These are phyloP conservation scores for Pterocarpus macrocarpus DNA, from an alignment of 306 rosid genomes.

Conservation along the genomic window DNA sequence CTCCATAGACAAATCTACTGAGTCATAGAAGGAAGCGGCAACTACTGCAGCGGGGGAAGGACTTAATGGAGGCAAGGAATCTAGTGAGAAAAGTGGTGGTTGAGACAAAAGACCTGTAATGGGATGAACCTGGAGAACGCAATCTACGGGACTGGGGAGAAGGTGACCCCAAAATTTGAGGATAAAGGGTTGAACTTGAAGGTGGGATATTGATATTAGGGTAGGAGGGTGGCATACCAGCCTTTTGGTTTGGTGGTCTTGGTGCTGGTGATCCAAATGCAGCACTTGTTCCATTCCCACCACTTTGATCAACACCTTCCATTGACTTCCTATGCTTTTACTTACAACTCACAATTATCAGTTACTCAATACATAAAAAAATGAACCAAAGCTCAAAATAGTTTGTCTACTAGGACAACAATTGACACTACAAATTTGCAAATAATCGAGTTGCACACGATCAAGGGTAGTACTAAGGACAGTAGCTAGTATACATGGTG, in stretches of 20 bases:
- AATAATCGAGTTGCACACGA: not conserved
- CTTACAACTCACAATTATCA: conserved; percentile 14
- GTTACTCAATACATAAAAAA: not conserved
- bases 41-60: conserved; percentile 45
- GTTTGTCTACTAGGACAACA: not conserved
- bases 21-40: conserved; percentile 50
- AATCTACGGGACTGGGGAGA: conserved; percentile 33
- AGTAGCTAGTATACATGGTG: conserved; percentile 3
- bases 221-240: conserved; percentile 69
- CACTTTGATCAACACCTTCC: conserved; percentile 57
- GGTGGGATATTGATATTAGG: conserved; percentile 53
- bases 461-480: not conserved
- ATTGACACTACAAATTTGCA: not conserved
- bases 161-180: conserved; percentile 50
- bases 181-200: conserved; percentile 40
- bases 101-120: conserved; percentile 65
- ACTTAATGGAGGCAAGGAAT: conserved; percentile 66
- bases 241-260: conserved; percentile 49
- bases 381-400: not conserved
- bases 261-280: conserved; percentile 44
- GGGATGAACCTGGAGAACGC: conserved; percentile 58
- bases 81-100: conserved; percentile 55
- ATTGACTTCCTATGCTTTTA: conserved; percentile 41
- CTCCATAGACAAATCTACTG: conserved; percentile 53
- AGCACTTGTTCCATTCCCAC: conserved; percentile 40